Evolutionary conservation across 2,329 filamentous ascomycete genomes (phyloP).

Genomic region (Didymellaceae sp.): DNA sequence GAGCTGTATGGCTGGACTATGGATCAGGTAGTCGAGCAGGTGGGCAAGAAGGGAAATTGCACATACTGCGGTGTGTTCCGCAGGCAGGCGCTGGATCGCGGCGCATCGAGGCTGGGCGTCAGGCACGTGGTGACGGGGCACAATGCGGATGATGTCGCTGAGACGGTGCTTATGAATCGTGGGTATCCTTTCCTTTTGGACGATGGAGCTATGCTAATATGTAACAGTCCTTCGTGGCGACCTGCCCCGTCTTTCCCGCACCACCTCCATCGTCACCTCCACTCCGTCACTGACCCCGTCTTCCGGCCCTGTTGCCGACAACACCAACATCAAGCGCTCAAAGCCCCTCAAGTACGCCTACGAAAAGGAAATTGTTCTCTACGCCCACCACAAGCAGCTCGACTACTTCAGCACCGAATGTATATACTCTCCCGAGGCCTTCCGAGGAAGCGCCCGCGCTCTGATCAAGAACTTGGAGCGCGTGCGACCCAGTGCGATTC

Average conservation of each 20-base stretch:
- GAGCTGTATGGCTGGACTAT: constrained; percentile 99
- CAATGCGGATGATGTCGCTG: constrained; percentile 96
- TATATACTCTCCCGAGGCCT: constrained; percentile 97
- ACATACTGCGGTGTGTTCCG: constrained; percentile 98
- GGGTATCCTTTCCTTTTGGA: constrained; percentile 9
- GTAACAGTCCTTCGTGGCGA: constrained; percentile 82
- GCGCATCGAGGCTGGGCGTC: constrained; percentile 85
- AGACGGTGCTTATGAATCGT: constrained; percentile 95
- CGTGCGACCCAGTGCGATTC: constrained; percentile 88
- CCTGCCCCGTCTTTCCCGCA: constrained; percentile 82
- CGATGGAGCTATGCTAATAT: too few species aligned
- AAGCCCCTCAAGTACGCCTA: constrained; percentile 98
- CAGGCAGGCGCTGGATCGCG: constrained; percentile 89
- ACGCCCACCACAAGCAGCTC: constrained; percentile 94
- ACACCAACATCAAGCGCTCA: constrained; percentile 89
- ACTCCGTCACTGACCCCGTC: constrained; percentile 44
- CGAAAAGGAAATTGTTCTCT: constrained; percentile 98
- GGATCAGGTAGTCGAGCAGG: constrained; percentile 95
- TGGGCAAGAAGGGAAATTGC: constrained; percentile 98
- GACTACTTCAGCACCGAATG: constrained; percentile 99
- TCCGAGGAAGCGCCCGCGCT: constrained; percentile 86
- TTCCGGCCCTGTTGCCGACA: constrained; percentile 59
- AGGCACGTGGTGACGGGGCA: constrained; percentile 96
- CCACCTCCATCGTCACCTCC: constrained; percentile 83
- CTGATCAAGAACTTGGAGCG: constrained; percentile 95